A percentile compares a stretch with the other conserved stretches of the same genome.
Evolutionary conservation across 495 filamentous ascomycete species (phyloP).

Genomic region (Niebla homalea): DNA sequence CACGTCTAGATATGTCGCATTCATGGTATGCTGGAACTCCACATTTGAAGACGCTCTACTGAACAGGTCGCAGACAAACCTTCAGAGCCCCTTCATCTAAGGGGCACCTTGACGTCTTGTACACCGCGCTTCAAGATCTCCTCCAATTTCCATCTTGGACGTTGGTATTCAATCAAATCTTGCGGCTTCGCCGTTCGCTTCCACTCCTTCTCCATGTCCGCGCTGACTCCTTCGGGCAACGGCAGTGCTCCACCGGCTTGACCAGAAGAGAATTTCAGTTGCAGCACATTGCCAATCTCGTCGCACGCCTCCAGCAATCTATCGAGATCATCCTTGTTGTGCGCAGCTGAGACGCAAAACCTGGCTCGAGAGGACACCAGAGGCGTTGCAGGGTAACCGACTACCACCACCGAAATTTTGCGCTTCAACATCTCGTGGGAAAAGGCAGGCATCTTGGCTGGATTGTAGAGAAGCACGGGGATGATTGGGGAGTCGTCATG

Average conservation of each 20-base stretch:
- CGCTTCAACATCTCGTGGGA: slow-evolving; percentile 95
- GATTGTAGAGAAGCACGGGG: slow-evolving; percentile 85
- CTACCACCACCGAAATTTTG: slow-evolving; percentile 96
- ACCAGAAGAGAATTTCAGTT: slow-evolving; percentile 91
- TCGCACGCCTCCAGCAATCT: slow-evolving; percentile 81
- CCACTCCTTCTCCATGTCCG: slow-evolving; percentile 60
- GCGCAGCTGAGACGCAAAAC: slow-evolving; percentile 89
- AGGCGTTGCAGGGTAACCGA: slow-evolving; percentile 96
- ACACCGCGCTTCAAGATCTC: slow-evolving; percentile 25
- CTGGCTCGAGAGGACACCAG: slow-evolving; percentile 85
- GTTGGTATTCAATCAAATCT: slow-evolving; percentile 14
- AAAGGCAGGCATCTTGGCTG: slow-evolving; percentile 94
- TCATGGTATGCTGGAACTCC: too few species aligned
- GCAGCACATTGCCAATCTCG: slow-evolving; percentile 79
- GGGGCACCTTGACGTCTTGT: slow-evolving; percentile 24
- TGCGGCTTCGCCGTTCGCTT: slow-evolving; percentile 28
- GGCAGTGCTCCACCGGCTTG: slow-evolving; percentile 77
- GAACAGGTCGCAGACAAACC: too few species aligned
- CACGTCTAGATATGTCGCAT: too few species aligned
- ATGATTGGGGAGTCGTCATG: slow-evolving; percentile 98
- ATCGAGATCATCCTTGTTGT: slow-evolving; percentile 97
- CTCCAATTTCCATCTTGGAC: slow-evolving; percentile 23
- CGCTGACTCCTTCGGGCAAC: slow-evolving; percentile 49
- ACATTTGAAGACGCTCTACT: too few species aligned
- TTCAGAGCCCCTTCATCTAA: slow-evolving; percentile 18